Percentiles rank a stretch among this genome's conserved stretches.
These are phyloP conservation scores for Wickerhamiella sorbophila DNA, from an alignment of 805 yeast species.

Conservation along the genomic window DNA sequence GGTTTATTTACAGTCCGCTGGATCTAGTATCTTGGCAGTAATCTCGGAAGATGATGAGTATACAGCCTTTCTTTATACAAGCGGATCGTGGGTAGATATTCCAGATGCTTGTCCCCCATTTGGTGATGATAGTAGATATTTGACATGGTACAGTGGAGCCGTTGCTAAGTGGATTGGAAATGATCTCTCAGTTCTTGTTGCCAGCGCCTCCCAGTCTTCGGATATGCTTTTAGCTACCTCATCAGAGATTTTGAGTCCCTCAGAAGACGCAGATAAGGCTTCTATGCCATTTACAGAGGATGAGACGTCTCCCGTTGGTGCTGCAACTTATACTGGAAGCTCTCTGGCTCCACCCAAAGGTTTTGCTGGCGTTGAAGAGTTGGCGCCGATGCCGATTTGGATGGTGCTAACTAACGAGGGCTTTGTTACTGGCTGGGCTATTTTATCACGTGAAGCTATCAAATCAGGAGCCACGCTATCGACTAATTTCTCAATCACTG, in stretches of 20 bases:
- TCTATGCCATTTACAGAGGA: constrained; percentile 13
- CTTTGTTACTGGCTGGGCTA: constrained; percentile 12
- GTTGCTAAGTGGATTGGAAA: constrained; percentile 4
- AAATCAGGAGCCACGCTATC: neutral
- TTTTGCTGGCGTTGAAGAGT: constrained; percentile 10
- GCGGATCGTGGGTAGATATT: neutral
- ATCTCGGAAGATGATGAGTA: constrained; percentile 3
- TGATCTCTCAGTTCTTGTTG: constrained; percentile 2
- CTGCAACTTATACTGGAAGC: constrained; percentile 8
- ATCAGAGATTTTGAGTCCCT: constrained; percentile 1
- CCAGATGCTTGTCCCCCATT: constrained; percentile 14
- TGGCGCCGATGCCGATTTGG: constrained; percentile 10
- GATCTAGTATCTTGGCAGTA: neutral
- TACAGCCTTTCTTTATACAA: neutral
- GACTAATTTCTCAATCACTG: too few relatives aligned
- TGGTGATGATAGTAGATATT: constrained; percentile 7
- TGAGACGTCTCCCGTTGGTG: constrained; percentile 15
- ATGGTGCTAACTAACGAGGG: constrained; percentile 16
- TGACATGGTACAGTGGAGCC: constrained; percentile 10
- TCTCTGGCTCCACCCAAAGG: constrained; percentile 2
- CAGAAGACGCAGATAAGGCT: constrained; percentile 9
- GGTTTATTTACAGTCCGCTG: neutral
- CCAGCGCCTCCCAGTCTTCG: constrained; percentile 13
- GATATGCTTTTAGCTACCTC: constrained; percentile 7
- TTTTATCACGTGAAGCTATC: constrained; percentile 9